A percentile compares a stretch with the other conserved stretches of the same genome.
Conservation (phyloP, 805 yeast species). For the Metschnikowia corniflorae region DNA sequence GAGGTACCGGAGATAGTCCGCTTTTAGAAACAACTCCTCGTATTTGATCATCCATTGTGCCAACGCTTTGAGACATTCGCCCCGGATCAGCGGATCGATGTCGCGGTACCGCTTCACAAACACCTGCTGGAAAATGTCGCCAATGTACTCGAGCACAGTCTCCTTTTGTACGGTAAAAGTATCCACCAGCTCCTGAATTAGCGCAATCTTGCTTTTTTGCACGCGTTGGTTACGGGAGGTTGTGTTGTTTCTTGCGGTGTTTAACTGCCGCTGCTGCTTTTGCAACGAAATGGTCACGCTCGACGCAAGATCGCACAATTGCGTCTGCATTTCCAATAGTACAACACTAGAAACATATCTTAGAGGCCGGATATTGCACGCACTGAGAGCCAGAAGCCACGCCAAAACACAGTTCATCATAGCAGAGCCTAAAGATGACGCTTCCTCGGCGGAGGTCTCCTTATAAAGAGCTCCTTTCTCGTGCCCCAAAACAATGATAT, state of each 20-base stretch:
- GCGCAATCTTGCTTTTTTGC: constrained; percentile 43
- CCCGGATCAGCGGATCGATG: constrained; percentile 66
- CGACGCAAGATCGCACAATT: constrained; percentile 50
- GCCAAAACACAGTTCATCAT: constrained; percentile 57
- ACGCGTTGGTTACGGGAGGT: constrained; percentile 21
- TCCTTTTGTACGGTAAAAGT: constrained; percentile 43
- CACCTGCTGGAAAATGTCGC: constrained; percentile 62
- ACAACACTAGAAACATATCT: constrained; percentile 63
- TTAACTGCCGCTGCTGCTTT: constrained; percentile 44
- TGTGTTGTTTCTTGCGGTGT: constrained; percentile 27
- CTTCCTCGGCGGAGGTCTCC: constrained; percentile 11
- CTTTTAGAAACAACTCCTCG: constrained; percentile 70
- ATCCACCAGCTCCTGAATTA: constrained; percentile 41
- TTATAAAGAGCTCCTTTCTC: constrained; percentile 60
- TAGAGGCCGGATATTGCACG: constrained; percentile 66
- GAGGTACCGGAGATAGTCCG: constrained; percentile 66
- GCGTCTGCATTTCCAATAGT: constrained; percentile 56
- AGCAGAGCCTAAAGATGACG: constrained; percentile 29
- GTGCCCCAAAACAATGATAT: constrained; percentile 49
- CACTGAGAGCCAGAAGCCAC: constrained; percentile 74
- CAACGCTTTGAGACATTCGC: constrained; percentile 59
- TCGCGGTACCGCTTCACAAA: constrained; percentile 81
- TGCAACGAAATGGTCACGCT: constrained; percentile 34
- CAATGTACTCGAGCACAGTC: constrained; percentile 53
- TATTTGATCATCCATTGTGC: constrained; percentile 68